These are phyloP conservation scores for Sporobolomyces pararoseus DNA, from an alignment of 768 basidiomycete species.

Conservation along the genomic window DNA sequence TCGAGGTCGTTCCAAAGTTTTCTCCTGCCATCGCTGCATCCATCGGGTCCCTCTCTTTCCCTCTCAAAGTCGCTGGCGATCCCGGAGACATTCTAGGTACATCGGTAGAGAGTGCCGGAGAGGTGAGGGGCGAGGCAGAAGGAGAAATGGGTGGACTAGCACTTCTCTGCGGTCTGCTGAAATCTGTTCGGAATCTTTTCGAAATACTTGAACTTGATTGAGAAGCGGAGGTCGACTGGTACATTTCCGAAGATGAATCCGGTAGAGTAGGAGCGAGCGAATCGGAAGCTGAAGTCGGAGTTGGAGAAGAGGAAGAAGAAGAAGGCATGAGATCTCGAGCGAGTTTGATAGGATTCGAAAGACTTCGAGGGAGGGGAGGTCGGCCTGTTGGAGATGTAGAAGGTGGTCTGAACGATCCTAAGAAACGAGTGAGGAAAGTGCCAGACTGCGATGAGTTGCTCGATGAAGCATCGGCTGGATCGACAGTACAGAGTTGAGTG, in stretches of 20 bases:
- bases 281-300: not conserved
- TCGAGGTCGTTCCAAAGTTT: not conserved
- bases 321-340: not conserved
- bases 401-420: conserved; percentile 25
- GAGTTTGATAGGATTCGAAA: conserved; percentile 32
- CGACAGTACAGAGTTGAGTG: too few species aligned
- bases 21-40: not conserved
- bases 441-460: conserved; percentile 17
- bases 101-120: not conserved
- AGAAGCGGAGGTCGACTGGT: not conserved
- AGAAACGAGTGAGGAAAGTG: conserved; percentile 38
- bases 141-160: conserved; percentile 5
- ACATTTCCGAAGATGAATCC: not conserved
- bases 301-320: not conserved
- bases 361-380: conserved; percentile 17
- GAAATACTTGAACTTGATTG: not conserved
- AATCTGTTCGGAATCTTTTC: conserved; percentile 6
- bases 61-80: conserved; percentile 30
- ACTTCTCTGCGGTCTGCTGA: conserved; percentile 1
- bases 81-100: conserved; percentile 7
- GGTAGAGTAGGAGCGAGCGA: not conserved
- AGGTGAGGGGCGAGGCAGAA: not conserved
- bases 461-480: conserved; percentile 7
- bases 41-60: conserved; percentile 35
- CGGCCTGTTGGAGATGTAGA: not conserved